Percentiles rank a stretch among this genome's conserved stretches.
Conservation (phyloP, 1,139 yeast species). For the Yamadazyma sp. region DNA sequence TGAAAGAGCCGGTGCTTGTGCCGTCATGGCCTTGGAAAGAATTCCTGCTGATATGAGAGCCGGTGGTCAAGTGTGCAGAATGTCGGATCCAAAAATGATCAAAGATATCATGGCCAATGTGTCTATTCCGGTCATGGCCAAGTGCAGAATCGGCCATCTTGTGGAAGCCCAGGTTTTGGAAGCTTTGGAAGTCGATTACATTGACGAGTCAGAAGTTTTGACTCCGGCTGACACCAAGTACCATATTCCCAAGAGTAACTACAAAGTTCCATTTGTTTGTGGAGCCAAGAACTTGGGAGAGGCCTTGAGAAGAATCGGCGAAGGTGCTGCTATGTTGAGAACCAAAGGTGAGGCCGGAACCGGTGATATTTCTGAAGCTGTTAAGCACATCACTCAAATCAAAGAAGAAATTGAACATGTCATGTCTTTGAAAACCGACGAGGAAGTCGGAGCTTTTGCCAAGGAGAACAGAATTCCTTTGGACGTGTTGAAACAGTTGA, state of each 20-base stretch:
- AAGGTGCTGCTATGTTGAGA: slow-evolving; percentile 88
- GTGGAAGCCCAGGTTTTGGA: slow-evolving; percentile 83
- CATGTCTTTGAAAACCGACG: slow-evolving; percentile 36
- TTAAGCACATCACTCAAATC: slow-evolving; percentile 67
- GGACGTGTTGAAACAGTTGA: slow-evolving; percentile 49
- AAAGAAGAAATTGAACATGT: slow-evolving; percentile 55
- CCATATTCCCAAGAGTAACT: slow-evolving; percentile 64
- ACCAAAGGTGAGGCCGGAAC: slow-evolving; percentile 92
- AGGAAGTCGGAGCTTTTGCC: slow-evolving; percentile 53
- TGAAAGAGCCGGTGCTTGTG: slow-evolving; percentile 85
- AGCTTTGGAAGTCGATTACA: slow-evolving; percentile 73
- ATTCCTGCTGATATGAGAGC: slow-evolving; percentile 88
- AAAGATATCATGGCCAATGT: slow-evolving; percentile 72
- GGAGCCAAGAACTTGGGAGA: slow-evolving; percentile 86
- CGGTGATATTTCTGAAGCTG: slow-evolving; percentile 87
- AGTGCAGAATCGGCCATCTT: slow-evolving; percentile 80
- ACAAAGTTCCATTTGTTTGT: slow-evolving; percentile 80
- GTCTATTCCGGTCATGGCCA: slow-evolving; percentile 83
- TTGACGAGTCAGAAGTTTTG: slow-evolving; percentile 82
- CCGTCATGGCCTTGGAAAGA: slow-evolving; percentile 86
- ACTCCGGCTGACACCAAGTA: slow-evolving; percentile 75
- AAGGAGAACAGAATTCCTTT: slow-evolving; percentile 61
- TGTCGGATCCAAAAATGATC: slow-evolving; percentile 86
- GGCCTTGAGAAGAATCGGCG: slow-evolving; percentile 76
- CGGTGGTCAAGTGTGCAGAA: slow-evolving; percentile 81